Conservation (phyloP, 768 basidiomycete species). For the Cystobasidium ongulense region DNA sequence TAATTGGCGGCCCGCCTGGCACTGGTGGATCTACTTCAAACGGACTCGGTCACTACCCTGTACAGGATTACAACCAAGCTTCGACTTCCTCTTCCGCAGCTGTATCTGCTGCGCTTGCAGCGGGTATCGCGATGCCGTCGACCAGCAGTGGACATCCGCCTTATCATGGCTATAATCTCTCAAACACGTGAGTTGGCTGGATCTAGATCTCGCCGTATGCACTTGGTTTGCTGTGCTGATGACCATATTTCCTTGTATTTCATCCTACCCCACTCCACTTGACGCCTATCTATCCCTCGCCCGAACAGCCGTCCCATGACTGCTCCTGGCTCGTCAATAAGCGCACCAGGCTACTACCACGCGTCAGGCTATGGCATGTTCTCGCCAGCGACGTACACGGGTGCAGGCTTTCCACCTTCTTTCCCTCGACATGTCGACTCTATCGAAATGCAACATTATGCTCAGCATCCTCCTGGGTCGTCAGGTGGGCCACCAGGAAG, state of each 20-base stretch:
- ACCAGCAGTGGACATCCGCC: background rate
- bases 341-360: slow-evolving; percentile 20
- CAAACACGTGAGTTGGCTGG: slow-evolving; percentile 24
- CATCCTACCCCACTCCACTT: background rate
- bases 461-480: background rate
- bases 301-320: slow-evolving; percentile 19
- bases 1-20: no score
- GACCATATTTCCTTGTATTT: background rate
- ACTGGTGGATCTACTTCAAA: background rate
- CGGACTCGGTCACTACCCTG: background rate
- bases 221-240: background rate
- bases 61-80: background rate
- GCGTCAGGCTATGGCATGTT: slow-evolving; percentile 19
- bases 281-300: background rate
- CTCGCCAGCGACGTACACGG: slow-evolving; percentile 23
- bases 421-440: background rate
- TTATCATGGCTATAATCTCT: slow-evolving; percentile 15
- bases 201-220: no score
- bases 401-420: slow-evolving; percentile 7
- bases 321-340: slow-evolving; percentile 3
- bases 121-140: background rate
- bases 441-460: background rate
- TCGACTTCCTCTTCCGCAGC: background rate
- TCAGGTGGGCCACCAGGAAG: slow-evolving; percentile 7
- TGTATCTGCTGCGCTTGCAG: background rate